These are phyloP conservation scores for Acaromyces ingoldii DNA, from an alignment of 1,284 basidiomycete species.

Conservation along the genomic window DNA sequence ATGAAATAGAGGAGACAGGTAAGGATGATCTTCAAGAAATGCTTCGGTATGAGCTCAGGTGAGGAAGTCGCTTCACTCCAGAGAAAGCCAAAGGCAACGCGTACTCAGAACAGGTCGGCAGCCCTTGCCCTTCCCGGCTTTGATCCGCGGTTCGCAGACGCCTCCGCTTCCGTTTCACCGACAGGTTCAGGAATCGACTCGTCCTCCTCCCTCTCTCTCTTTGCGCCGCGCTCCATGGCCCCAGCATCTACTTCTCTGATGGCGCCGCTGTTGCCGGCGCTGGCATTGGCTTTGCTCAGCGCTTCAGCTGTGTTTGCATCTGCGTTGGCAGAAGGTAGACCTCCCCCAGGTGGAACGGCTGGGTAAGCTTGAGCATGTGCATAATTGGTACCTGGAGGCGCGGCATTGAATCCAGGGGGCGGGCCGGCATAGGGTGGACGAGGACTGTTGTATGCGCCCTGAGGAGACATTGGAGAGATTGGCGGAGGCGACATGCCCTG, in stretches of 20 bases:
- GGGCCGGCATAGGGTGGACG: not conserved
- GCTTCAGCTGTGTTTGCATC: slow-evolving; percentile 14
- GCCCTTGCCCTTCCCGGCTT: slow-evolving; percentile 16
- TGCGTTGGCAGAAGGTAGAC: slow-evolving; percentile 5
- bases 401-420: not conserved
- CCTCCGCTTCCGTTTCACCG: slow-evolving; percentile 6
- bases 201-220: not conserved
- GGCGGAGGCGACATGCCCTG: no score
- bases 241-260: slow-evolving; percentile 1
- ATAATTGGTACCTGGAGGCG: not conserved
- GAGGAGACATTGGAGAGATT: no score
- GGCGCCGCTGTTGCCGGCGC: not conserved
- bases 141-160: slow-evolving; percentile 9
- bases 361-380: slow-evolving; percentile 11
- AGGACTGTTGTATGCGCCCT: not conserved
- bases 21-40: no score
- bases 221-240: not conserved
- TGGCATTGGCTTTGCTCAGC: slow-evolving; percentile 5
- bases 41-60: no score
- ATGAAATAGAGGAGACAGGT: no score
- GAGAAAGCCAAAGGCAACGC: not conserved
- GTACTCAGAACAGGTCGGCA: slow-evolving; percentile 23
- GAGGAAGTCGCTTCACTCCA: not conserved
- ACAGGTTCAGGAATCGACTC: not conserved
- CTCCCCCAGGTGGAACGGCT: not conserved